Evolutionary conservation across 179 eudicot genomes (phyloP), one percentile per base, ranked within the genome.

Genomic region (Spinacia oleracea): DNA sequence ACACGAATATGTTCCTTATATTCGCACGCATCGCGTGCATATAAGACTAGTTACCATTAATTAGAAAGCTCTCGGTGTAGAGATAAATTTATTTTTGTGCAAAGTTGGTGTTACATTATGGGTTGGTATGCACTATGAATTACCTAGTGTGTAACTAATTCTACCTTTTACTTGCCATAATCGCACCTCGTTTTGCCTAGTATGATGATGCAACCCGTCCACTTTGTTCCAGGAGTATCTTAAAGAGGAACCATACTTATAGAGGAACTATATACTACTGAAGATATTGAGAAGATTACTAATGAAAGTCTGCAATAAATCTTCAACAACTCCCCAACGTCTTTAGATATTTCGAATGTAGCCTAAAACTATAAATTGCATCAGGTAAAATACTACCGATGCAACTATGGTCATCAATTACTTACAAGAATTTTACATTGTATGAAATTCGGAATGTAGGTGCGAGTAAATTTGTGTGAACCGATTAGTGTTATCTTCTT

Each of bases 241-340:
- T 80, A 92, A 84, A 70, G 93, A 91, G 81, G 98, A 96, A 81
- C 90, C 99, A n/a, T n/a, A n/a, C n/a, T n/a, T n/a, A n/a, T n/a
- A n/a, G n/a, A n/a, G n/a, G n/a, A n/a, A n/a, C n/a, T n/a, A 35
- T 96, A 90, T 82, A 88, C 90, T 48, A 83, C 92, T 78, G 88
- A 81, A 86, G 98, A 91, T 72, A 92, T 96, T 82, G 97, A 94
- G 88, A 79, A 86, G 64, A 86, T 91, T 42, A 88, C 87, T 1
- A 85, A 82, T 56, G 88, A 91, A 84, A 87, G 86, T 73, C 77
- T 96, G 68, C 72, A 51, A 43, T 81, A 84, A 32, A 80, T 96
- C 55, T 92, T 96, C 84, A 86, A 91, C 69, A 64, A 90, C 82
- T 96, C 99, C 58, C 90, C 94, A 43, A 79, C 89, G 73, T 94